Base-by-base conservation (phyloP, 2,329 filamentous ascomycete species). In the Botrytis hyacinthi region DNA sequence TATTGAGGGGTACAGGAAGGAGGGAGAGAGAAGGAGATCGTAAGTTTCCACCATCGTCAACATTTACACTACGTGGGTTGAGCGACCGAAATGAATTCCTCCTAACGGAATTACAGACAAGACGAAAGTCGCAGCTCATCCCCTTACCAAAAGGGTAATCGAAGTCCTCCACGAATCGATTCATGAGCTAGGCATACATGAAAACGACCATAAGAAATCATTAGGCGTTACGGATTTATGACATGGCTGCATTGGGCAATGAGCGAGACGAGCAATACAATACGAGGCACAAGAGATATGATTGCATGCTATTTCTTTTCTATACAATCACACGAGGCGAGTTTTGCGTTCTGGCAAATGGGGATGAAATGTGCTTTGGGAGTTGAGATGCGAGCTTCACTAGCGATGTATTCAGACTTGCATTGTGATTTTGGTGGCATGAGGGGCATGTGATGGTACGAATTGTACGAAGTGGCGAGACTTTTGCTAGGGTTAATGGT, bases 1-100 rank as follows among this genome's bases (percentile, higher is more conserved):
- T 54, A 97, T 98, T 76, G 94, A 98, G 78, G 91, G 87, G 51
- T 88, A 97, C 79, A 89, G 94, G 74, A 94, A 94, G 82, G 95
- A 98, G 82, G 95, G 93, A 35, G 93, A 97, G 83, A 88, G 93
- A 77, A 88, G 95, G 81, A 87, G 91, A 85, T 94, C 92, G 91
- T 94, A 85, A 86, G 92, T 89, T 60, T 68, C 22, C 48, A 57
- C 29, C 51, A 32, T 60, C 57, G 59, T 22, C 73, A 32, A 29
- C 14, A 20, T 42, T 46, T n/a, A 8, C 10, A 20, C n/a, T 5
- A 12, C n/a, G 26, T 14, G n/a, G 14, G 3, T 46, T n/a, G 12
- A 14, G 40, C 29, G 2, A 40, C 32, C n/a, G 37, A 16, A 61
- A 40, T 22, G 35, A 20, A 22, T 22, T 1, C 16, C 65, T 7